These are phyloP conservation scores for Fusarium nanum DNA, from an alignment of 2,329 filamentous ascomycete species.

Conservation along the genomic window DNA sequence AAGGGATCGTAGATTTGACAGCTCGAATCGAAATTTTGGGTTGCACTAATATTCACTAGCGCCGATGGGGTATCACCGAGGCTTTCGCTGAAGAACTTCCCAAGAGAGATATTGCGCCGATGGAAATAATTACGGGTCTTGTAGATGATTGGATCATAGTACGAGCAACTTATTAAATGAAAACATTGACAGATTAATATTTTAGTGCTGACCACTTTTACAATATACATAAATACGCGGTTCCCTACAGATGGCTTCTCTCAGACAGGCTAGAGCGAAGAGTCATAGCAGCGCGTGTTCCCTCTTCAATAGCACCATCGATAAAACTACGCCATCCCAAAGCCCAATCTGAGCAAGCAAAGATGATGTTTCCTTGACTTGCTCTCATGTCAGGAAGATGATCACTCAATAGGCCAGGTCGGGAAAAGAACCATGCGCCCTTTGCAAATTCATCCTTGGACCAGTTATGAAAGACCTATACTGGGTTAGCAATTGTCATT, in stretches of 20 bases:
- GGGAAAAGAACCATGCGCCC: constrained; percentile 57
- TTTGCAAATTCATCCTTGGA: constrained; percentile 59
- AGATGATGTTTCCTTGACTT: constrained; percentile 57
- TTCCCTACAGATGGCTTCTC: background rate
- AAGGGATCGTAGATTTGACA: background rate
- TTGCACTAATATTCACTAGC: background rate
- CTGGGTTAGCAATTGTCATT: too few relatives aligned
- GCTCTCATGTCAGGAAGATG: constrained; percentile 56
- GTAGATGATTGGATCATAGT: background rate
- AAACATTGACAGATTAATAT: background rate
- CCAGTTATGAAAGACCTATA: constrained; percentile 63
- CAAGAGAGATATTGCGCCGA: constrained; percentile 8
- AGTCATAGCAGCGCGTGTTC: constrained; percentile 47
- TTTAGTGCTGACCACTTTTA: background rate
- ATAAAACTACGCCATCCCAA: constrained; percentile 62
- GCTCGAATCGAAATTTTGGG: background rate
- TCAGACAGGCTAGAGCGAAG: constrained; percentile 14
- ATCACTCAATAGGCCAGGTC: constrained; percentile 52
- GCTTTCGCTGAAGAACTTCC: constrained; percentile 20
- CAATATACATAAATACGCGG: background rate
- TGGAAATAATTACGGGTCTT: constrained; percentile 11
- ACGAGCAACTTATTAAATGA: background rate
- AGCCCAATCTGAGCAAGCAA: constrained; percentile 62
- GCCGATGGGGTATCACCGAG: constrained; percentile 17
- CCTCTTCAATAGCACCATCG: constrained; percentile 62